phyloP scores from a whole-genome alignment of 768 basidiomycete species.

The Leucogyrophana mollusca region DNA sequence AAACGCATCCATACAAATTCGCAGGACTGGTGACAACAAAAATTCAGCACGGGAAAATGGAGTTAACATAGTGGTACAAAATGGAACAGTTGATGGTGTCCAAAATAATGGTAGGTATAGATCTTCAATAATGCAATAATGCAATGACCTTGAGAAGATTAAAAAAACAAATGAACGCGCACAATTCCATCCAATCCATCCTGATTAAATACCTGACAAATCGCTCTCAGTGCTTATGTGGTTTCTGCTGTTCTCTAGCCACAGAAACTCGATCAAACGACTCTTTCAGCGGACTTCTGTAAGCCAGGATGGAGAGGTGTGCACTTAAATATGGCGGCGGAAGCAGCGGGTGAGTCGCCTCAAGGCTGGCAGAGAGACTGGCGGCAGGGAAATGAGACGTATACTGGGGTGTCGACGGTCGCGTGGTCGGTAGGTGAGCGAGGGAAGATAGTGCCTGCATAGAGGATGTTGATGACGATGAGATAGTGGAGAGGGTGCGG shows the following conservation, averaged over 20 bases:
- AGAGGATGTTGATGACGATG: conserved; percentile 42
- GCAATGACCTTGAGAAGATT: no score
- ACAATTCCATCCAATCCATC: no score
- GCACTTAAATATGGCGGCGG: conserved; percentile 71
- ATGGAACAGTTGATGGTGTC: no score
- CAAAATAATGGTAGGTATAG: no score
- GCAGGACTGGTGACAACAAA: no score
- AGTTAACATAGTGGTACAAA: no score
- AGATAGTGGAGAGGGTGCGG: conserved; percentile 59
- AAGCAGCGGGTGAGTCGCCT: conserved; percentile 66
- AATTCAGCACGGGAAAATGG: no score
- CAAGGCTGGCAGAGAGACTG: conserved; percentile 53
- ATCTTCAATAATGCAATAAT: no score
- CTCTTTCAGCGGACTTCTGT: conserved; percentile 67
- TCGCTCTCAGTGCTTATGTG: conserved; percentile 12
- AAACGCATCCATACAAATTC: no score
- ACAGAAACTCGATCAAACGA: conserved; percentile 64
- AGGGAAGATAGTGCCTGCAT: conserved; percentile 59
- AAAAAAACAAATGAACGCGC: no score
- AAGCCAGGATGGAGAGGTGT: conserved; percentile 66
- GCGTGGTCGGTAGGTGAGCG: conserved; percentile 47
- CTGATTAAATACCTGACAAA: not conserved
- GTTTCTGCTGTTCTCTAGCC: conserved; percentile 49
- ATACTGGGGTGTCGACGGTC: conserved; percentile 40
- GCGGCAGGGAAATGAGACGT: conserved; percentile 63